phyloP scores from a whole-genome alignment of 1,284 basidiomycete species.

The Sparassis latifolia region DNA sequence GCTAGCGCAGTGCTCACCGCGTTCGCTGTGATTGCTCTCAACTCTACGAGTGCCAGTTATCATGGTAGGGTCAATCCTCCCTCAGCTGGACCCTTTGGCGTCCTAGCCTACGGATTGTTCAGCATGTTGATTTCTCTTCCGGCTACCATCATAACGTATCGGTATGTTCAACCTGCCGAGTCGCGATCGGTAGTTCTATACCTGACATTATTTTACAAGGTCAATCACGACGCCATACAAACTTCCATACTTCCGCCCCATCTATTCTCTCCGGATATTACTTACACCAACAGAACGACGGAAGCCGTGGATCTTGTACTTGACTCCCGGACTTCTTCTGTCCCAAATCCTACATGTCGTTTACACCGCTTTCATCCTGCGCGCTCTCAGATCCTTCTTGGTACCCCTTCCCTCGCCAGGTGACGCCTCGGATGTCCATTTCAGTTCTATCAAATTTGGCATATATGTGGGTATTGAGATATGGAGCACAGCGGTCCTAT shows the following conservation, averaged over 20 bases:
- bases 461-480: constrained; percentile 60
- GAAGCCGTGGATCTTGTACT: constrained; percentile 74
- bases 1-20: constrained; percentile 54
- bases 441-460: constrained; percentile 39
- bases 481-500: constrained; percentile 57
- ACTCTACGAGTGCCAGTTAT: constrained; percentile 47
- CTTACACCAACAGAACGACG: constrained; percentile 80
- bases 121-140: constrained; percentile 79
- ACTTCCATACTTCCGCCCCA: constrained; percentile 59
- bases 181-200: background rate
- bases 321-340: constrained; percentile 77
- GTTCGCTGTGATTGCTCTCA: constrained; percentile 51
- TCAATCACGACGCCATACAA: constrained; percentile 84
- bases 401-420: constrained; percentile 41
- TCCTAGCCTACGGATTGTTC: constrained; percentile 53
- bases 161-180: constrained; percentile 37
- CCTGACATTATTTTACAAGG: constrained; percentile 29
- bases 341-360: constrained; percentile 62
- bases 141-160: constrained; percentile 71
- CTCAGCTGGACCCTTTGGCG: constrained; percentile 59
- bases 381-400: constrained; percentile 58
- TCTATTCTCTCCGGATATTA: constrained; percentile 63
- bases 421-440: constrained; percentile 3
- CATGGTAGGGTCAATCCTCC: constrained; percentile 66
- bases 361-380: constrained; percentile 64